Evolutionary conservation across 2,329 filamentous ascomycete genomes (phyloP).

Genomic region (Hirsutella minnesotensis): DNA sequence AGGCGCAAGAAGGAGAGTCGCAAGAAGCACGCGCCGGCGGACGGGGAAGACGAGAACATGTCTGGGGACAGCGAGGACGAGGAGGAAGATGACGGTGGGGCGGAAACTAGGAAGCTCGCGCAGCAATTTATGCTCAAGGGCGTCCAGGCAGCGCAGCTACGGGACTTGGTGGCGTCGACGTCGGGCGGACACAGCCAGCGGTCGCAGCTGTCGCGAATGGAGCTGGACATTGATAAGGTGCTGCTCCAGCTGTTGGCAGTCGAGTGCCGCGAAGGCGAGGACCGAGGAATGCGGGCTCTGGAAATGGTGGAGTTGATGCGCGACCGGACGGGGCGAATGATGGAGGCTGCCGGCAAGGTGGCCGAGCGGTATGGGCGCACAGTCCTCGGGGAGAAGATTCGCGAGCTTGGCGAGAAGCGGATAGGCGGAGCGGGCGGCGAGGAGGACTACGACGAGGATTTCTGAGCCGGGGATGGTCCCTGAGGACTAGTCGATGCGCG

Average conservation of each 20-base stretch:
- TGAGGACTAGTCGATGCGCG: too few relatives aligned
- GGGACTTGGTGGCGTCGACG: constrained; percentile 61
- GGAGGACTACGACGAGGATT: constrained; percentile 17
- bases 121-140: constrained; percentile 69
- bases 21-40: constrained; percentile 17
- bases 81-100: constrained; percentile 16
- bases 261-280: constrained; percentile 87
- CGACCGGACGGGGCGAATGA: constrained; percentile 76
- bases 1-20: constrained; percentile 23
- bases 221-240: constrained; percentile 81
- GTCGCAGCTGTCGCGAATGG: constrained; percentile 53
- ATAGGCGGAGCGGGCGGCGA: constrained; percentile 49
- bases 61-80: constrained; percentile 23
- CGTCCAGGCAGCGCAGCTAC: constrained; percentile 60
- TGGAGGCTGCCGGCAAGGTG: constrained; percentile 83
- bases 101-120: constrained; percentile 56
- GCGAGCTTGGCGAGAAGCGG: constrained; percentile 65
- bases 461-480: neutral
- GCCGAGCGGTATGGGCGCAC: constrained; percentile 72
- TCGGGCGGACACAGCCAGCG: constrained; percentile 48
- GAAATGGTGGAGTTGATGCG: constrained; percentile 82
- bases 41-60: constrained; percentile 21
- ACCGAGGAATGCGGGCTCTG: constrained; percentile 85
- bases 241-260: constrained; percentile 78
- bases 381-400: constrained; percentile 82